These are phyloP conservation scores for Vigna trinervia DNA, from an alignment of 306 rosid genomes.

Conservation along the genomic window DNA sequence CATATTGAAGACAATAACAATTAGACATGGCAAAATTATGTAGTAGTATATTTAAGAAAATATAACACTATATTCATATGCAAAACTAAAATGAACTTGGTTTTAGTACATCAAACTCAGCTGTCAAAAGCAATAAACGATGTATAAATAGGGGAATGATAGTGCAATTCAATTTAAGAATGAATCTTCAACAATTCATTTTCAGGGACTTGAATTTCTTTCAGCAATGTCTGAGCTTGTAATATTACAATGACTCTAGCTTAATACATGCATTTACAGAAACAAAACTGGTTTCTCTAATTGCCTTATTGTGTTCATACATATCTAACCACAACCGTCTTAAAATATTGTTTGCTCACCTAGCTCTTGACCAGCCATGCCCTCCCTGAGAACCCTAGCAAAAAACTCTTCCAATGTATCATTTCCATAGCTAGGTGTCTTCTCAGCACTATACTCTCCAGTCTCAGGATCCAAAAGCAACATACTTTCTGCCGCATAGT, in stretches of 20 bases:
- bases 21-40: background rate
- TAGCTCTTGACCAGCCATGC: constrained; percentile 96
- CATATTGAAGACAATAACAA: constrained; percentile 11
- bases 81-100: constrained; percentile 32
- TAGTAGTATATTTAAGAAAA: background rate
- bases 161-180: constrained; percentile 10
- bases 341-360: constrained; percentile 87
- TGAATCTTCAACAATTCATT: constrained; percentile 36
- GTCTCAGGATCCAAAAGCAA: constrained; percentile 86
- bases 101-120: constrained; percentile 30
- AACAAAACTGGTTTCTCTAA: constrained; percentile 56
- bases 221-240: constrained; percentile 47
- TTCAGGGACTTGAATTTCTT: constrained; percentile 36
- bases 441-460: constrained; percentile 84
- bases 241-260: constrained; percentile 43
- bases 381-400: constrained; percentile 79
- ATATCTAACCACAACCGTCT: constrained; percentile 32
- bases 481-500: constrained; percentile 98
- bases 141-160: constrained; percentile 3
- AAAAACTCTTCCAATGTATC: constrained; percentile 92
- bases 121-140: constrained; percentile 4
- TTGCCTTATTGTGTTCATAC: constrained; percentile 25
- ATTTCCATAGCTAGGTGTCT: constrained; percentile 94
- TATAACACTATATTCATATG: constrained; percentile 7
- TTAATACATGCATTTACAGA: constrained; percentile 44